Evolutionary conservation across 2,329 filamentous ascomycete species (phyloP).

Genomic region (Penicillium sp.): DNA sequence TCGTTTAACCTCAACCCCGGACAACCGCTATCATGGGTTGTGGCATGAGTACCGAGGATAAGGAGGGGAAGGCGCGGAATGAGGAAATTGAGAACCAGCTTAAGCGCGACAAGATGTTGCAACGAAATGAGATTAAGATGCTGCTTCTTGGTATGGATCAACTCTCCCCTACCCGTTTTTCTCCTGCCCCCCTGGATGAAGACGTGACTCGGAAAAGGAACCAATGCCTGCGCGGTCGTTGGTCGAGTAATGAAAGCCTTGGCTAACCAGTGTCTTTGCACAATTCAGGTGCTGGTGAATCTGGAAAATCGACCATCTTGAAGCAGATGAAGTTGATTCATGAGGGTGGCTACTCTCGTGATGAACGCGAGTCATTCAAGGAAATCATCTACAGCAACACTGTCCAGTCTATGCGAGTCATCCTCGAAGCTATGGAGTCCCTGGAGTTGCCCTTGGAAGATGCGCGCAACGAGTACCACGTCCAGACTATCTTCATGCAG

Average conservation of each 20-base stretch:
- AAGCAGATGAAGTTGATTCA: constrained; percentile 99
- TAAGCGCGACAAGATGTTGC: constrained; percentile 97
- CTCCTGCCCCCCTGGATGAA: too few species aligned
- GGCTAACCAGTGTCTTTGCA: background rate
- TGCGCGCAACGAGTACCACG: constrained; percentile 90
- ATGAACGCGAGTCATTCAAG: constrained; percentile 66
- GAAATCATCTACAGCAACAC: constrained; percentile 69
- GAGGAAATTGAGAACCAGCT: constrained; percentile 99
- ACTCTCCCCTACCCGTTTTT: background rate
- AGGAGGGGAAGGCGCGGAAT: constrained; percentile 99
- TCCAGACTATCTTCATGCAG: constrained; percentile 98
- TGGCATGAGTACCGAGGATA: constrained; percentile 99
- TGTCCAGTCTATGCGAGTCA: constrained; percentile 64
- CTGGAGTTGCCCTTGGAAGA: constrained; percentile 78
- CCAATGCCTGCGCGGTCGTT: too few species aligned
- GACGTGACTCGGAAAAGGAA: too few species aligned
- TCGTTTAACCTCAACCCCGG: constrained; percentile 13
- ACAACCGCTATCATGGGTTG: constrained; percentile 80
- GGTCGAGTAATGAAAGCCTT: too few species aligned
- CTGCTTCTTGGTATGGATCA: constrained; percentile 74
- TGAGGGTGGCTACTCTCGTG: constrained; percentile 95
- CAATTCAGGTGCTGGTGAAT: constrained; percentile 83
- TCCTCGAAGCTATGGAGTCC: constrained; percentile 63
- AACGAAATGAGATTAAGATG: constrained; percentile 99
- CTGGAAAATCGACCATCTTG: constrained; percentile 87